Base-by-base conservation (phyloP, 2,329 filamentous ascomycete species). In the Fusarium anthophilum region DNA sequence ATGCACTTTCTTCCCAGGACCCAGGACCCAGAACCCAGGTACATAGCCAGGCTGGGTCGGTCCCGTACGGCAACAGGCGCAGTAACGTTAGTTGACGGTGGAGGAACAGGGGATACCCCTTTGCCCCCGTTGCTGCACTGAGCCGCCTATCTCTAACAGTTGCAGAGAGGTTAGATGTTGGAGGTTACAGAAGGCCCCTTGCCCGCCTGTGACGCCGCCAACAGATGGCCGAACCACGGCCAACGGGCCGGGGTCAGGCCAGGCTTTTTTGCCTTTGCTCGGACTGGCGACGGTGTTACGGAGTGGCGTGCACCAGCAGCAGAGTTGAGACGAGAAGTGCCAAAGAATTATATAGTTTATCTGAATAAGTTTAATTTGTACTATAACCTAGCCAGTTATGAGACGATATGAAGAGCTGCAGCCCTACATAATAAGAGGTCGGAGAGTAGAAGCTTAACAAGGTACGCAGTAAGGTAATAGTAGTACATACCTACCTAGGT, bases 181-280 rank as follows among this genome's bases (percentile, higher is more conserved):
- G 41, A n/a, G 55, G 67, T 65, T 65, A 70, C 70, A 73, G 67
- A 77, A 44, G 63, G 50, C 55, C 72, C 74, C 76, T 66, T 76
- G 72, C 57, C 61, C 70, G 72, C 74, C 76, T 78, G 76, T 74
- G 75, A 78, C 72, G 74, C 76, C 74, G 74, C 76, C 72, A 77
- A 72, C 76, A 58, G 58, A 45, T 65, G 70, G 47, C 66, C 74
- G 69, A 75, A 75, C 70, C 72, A 77, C 72, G 73, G 66, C 70
- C 58, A 55, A 70, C 63, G 64, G 62, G 65, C 60, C 54, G 54
- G 65, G 70, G 64, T 65, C 57, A 24, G 61, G 64, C 41, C 73
- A 67, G 48, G 53, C 70, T 44, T 60, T 64, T 66, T 57, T 35
- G 18, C 41, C 44, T 51, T 48, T 57, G 32, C 47, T 35, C 55